Evolutionary conservation across 2,329 filamentous ascomycete species (phyloP).

Genomic region (Beauveria sp.): DNA sequence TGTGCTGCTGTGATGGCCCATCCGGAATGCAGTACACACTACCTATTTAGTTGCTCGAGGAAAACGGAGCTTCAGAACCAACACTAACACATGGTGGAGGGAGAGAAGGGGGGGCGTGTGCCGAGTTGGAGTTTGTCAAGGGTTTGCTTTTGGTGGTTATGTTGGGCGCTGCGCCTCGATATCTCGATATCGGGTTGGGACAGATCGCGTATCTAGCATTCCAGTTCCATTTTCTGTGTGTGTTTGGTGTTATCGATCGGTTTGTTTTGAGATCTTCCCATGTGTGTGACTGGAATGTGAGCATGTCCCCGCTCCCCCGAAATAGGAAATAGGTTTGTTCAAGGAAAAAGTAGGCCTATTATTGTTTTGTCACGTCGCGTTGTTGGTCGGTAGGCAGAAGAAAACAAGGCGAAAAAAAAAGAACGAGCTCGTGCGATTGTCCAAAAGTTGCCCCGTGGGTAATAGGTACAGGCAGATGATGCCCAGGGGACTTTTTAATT

Average conservation of each 20-base stretch:
- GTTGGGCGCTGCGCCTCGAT: background rate
- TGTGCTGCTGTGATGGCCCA: too few species aligned
- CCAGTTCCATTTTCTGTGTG: background rate
- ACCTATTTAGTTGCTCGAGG: too few species aligned
- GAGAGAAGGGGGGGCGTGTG: background rate
- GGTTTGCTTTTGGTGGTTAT: background rate
- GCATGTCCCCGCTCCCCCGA: background rate
- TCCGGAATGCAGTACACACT: too few species aligned
- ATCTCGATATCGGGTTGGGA: background rate
- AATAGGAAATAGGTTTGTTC: background rate
- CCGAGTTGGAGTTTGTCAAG: background rate
- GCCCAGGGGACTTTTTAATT: too few species aligned
- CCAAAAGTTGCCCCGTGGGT: too few species aligned
- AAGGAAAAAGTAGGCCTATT: background rate
- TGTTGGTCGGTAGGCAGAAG: background rate
- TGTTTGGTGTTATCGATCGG: background rate
- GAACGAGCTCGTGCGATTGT: too few species aligned
- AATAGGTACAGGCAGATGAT: too few species aligned
- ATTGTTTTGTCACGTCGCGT: background rate
- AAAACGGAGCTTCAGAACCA: too few species aligned
- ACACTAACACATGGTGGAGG: too few species aligned
- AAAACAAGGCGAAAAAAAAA: background rate
- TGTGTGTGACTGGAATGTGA: background rate
- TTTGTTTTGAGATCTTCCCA: conserved; percentile 1
- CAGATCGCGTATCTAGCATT: background rate